Percentiles rank a stretch among this genome's conserved stretches.
phyloP scores from a whole-genome alignment of 371 early-diverging fungal species.

The Racocetra persica region DNA sequence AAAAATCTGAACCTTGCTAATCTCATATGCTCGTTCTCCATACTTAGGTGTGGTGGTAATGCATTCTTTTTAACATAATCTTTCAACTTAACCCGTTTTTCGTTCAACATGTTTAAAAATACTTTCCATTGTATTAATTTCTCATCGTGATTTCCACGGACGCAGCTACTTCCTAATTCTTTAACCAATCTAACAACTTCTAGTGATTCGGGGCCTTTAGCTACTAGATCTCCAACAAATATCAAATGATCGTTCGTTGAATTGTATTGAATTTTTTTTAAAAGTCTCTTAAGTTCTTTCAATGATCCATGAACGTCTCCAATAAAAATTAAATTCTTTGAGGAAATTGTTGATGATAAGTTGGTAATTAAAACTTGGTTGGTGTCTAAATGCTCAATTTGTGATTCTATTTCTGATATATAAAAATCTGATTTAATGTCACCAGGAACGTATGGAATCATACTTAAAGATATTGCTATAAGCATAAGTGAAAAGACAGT shows the following conservation, averaged over 20 bases:
- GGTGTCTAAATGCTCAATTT: too few relatives aligned
- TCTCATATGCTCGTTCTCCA: constrained; percentile 53
- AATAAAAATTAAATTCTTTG: constrained; percentile 64
- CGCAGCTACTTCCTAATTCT: constrained; percentile 61
- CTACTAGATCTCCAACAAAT: constrained; percentile 73
- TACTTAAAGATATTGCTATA: too few relatives aligned
- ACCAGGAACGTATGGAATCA: too few relatives aligned
- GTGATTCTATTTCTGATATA: too few relatives aligned
- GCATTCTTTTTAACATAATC: constrained; percentile 50
- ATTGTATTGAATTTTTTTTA: constrained; percentile 57
- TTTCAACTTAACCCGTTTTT: neutral
- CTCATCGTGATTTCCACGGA: constrained; percentile 85
- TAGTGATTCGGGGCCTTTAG: constrained; percentile 72
- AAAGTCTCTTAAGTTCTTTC: constrained; percentile 58
- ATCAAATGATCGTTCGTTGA: constrained; percentile 61
- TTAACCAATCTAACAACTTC: constrained; percentile 67
- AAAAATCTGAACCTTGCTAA: constrained; percentile 52
- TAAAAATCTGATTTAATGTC: too few relatives aligned
- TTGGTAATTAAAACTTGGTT: too few relatives aligned
- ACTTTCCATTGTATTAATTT: constrained; percentile 68
- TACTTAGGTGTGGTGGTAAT: constrained; percentile 55
- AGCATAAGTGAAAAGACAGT: too few relatives aligned
- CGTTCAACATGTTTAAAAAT: constrained; percentile 54
- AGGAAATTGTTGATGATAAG: neutral
- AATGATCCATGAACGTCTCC: constrained; percentile 79